Conservation (phyloP, 1,284 basidiomycete genomes). For the Abortiporus biennis region DNA sequence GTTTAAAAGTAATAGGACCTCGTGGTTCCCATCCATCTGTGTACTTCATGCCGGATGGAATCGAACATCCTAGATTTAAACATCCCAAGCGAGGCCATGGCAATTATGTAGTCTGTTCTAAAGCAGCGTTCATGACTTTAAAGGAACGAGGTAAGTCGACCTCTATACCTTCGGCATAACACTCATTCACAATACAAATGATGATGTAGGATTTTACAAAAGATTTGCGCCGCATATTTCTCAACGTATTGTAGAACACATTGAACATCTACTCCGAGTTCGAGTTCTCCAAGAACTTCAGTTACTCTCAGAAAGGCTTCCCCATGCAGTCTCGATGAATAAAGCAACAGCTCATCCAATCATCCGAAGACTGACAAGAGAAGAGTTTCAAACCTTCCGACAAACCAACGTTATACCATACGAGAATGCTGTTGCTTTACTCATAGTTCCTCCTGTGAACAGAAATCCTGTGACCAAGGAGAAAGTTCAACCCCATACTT, state of each 20-base stretch:
- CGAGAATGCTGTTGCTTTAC: slow-evolving; percentile 49
- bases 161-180: too few species aligned
- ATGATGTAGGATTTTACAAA: too few species aligned
- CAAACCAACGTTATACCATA: slow-evolving; percentile 41
- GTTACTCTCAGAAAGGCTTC: slow-evolving; percentile 41
- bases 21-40: slow-evolving; percentile 11
- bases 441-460: slow-evolving; percentile 68
- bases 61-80: slow-evolving; percentile 60
- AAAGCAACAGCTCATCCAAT: slow-evolving; percentile 27
- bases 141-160: slow-evolving; percentile 25
- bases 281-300: slow-evolving; percentile 70
- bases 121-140: slow-evolving; percentile 31
- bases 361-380: slow-evolving; percentile 55
- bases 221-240: slow-evolving; percentile 18
- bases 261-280: slow-evolving; percentile 58
- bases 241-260: slow-evolving; percentile 41
- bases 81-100: slow-evolving; percentile 36
- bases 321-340: slow-evolving; percentile 12
- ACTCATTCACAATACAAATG: too few species aligned
- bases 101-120: slow-evolving; percentile 52
- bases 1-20: slow-evolving; percentile 30
- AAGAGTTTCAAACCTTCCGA: slow-evolving; percentile 49
- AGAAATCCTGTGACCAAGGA: slow-evolving; percentile 41
- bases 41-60: slow-evolving; percentile 54
- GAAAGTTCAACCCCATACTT: slow-evolving; percentile 36